Percentiles rank a stretch among this genome's conserved stretches.
These are phyloP conservation scores for Flaveria ramosissima DNA, from an alignment of 129 eudicot genomes.

Conservation along the genomic window DNA sequence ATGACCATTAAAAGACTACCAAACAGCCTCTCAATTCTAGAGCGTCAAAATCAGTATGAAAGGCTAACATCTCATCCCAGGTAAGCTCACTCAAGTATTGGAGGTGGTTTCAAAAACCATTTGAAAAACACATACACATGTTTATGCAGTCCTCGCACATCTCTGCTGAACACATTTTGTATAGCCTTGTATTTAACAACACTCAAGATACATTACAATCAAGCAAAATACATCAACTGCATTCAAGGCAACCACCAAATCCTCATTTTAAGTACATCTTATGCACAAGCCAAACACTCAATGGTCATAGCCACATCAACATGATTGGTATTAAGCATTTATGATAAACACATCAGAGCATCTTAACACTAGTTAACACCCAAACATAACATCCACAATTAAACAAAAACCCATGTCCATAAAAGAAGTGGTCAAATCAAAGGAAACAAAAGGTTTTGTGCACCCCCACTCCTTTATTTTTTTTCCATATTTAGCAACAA, in stretches of 20 bases:
- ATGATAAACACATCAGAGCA: constrained; percentile 33
- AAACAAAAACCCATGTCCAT: constrained; percentile 9
- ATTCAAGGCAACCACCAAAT: background rate
- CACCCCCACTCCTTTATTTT: constrained; percentile 30
- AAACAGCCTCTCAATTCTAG: no score
- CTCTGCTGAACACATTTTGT: no score
- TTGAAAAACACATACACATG: no score
- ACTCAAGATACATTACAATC: no score
- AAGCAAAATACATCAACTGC: background rate
- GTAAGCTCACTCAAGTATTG: no score
- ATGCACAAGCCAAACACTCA: constrained; percentile 31
- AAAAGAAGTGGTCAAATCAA: constrained; percentile 27
- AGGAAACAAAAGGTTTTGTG: constrained; percentile 34
- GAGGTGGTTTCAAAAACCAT: no score
- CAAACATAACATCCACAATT: constrained; percentile 31
- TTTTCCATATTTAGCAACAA: constrained; percentile 11
- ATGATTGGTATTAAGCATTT: constrained; percentile 6
- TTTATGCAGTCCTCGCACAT: no score
- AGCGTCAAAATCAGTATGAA: no score
- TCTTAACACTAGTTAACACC: constrained; percentile 19
- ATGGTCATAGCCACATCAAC: constrained; percentile 19
- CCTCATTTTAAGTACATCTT: background rate
- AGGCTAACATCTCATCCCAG: no score
- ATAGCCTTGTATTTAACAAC: no score
- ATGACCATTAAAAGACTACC: no score